These are phyloP conservation scores for Carex cristatella DNA, from an alignment of 176 grass and related monocot genomes.

Conservation along the genomic window DNA sequence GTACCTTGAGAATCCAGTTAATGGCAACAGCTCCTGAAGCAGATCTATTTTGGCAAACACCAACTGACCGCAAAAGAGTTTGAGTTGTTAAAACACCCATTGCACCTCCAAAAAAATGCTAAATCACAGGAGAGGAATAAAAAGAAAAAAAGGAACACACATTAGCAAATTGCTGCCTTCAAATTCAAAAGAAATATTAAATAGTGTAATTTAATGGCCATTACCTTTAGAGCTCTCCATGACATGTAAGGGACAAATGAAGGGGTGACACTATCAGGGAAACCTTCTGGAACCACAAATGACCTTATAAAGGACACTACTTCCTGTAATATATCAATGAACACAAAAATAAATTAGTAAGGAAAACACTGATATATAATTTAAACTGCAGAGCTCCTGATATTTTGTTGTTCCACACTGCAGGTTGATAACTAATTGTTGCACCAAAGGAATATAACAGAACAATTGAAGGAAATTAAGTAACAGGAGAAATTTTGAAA, in stretches of 20 bases:
- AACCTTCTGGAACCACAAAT: conserved; percentile 96
- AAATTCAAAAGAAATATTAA: neutral
- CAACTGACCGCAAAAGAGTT: conserved; percentile 85
- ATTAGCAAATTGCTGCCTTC: neutral
- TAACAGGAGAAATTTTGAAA: neutral
- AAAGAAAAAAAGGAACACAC: neutral
- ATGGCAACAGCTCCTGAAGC: conserved; percentile 92
- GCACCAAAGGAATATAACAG: neutral
- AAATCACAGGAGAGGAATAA: conserved; percentile 20
- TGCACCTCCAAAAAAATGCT: conserved; percentile 99
- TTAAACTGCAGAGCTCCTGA: neutral
- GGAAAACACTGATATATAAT: neutral
- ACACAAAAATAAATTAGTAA: neutral
- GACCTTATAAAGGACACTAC: conserved; percentile 90
- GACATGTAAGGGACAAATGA: conserved; percentile 98
- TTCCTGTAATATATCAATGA: conserved; percentile 47
- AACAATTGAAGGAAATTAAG: neutral
- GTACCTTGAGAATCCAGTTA: conserved; percentile 99
- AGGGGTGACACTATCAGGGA: conserved; percentile 92
- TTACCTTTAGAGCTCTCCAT: conserved; percentile 97
- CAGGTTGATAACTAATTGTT: neutral
- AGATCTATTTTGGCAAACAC: conserved; percentile 85
- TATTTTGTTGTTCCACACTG: neutral
- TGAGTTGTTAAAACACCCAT: conserved; percentile 98
- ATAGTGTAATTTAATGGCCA: neutral